Evolutionary conservation across 2,329 filamentous ascomycete genomes (phyloP).

Genomic region (Sphaceloma murrayae): DNA sequence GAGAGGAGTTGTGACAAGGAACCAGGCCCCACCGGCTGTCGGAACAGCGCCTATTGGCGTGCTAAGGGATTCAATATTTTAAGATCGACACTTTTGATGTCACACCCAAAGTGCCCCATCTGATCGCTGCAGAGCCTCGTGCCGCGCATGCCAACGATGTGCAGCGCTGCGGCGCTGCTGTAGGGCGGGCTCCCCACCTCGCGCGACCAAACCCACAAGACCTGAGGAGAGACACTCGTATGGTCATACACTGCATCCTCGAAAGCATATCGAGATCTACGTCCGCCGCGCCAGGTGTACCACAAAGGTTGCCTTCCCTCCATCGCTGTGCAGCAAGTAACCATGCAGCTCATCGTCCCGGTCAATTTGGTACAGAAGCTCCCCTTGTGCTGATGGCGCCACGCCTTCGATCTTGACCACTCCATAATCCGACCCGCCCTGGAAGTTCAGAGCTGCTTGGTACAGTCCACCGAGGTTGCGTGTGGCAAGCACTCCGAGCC

Average conservation of each 20-base stretch:
- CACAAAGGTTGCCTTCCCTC: conserved; percentile 44
- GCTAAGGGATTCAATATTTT: conserved; percentile 1
- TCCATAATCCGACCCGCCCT: conserved; percentile 49
- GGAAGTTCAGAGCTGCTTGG: conserved; percentile 51
- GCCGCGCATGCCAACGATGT: background rate
- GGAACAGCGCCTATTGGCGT: conserved; percentile 10
- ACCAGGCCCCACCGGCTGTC: conserved; percentile 12
- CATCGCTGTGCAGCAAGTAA: conserved; percentile 57
- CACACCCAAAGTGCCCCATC: conserved; percentile 7
- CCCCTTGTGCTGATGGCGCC: conserved; percentile 50
- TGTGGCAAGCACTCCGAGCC: conserved; percentile 54
- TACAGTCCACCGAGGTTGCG: conserved; percentile 54
- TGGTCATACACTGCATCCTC: conserved; percentile 9
- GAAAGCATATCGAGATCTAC: conserved; percentile 13
- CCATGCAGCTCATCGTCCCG: conserved; percentile 62
- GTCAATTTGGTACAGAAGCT: conserved; percentile 56
- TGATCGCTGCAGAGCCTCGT: conserved; percentile 10
- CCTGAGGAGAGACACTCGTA: conserved; percentile 6
- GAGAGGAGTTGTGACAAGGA: background rate
- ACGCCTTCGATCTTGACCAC: conserved; percentile 57
- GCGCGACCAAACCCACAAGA: conserved; percentile 1
- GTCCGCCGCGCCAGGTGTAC: conserved; percentile 22
- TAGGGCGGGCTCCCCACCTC: conserved; percentile 1
- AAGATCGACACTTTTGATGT: conserved; percentile 10
- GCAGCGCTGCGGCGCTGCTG: background rate